These are phyloP conservation scores for Metrosideros polymorpha DNA, from an alignment of 441 rosid species.

Conservation along the genomic window DNA sequence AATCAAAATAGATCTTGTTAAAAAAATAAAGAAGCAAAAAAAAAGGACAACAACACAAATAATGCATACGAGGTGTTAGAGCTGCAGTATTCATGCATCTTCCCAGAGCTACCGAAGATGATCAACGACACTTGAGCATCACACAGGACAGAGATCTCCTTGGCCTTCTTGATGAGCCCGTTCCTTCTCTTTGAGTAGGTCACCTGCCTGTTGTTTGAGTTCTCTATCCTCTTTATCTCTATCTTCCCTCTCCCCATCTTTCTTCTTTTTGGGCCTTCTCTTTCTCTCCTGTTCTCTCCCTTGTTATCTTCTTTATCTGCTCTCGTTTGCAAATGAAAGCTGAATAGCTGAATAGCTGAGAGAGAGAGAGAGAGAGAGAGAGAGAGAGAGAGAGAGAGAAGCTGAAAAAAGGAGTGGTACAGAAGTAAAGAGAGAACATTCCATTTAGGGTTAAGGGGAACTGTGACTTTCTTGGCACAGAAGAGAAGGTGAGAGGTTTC, in stretches of 20 bases:
- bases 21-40: background rate
- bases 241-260: conserved; percentile 92
- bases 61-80: conserved; percentile 47
- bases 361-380: conserved; percentile 2
- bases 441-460: background rate
- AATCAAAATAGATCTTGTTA: background rate
- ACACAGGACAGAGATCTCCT: conserved; percentile 76
- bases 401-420: background rate
- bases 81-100: conserved; percentile 76
- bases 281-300: background rate
- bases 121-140: conserved; percentile 90
- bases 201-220: conserved; percentile 78
- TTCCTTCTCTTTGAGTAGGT: conserved; percentile 82
- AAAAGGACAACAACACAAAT: background rate
- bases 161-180: conserved; percentile 89
- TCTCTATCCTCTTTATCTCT: conserved; percentile 95
- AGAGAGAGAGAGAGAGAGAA: background rate
- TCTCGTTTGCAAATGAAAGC: conserved; percentile 11
- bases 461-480: background rate
- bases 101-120: conserved; percentile 65
- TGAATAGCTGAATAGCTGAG: conserved; percentile 8
- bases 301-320: conserved; percentile 1
- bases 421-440: background rate
- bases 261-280: background rate
- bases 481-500: background rate